A percentile compares a stretch with the other conserved stretches of the same genome.
Evolutionary conservation across 805 yeast species (phyloP).

Genomic region (Torulaspora indica): DNA sequence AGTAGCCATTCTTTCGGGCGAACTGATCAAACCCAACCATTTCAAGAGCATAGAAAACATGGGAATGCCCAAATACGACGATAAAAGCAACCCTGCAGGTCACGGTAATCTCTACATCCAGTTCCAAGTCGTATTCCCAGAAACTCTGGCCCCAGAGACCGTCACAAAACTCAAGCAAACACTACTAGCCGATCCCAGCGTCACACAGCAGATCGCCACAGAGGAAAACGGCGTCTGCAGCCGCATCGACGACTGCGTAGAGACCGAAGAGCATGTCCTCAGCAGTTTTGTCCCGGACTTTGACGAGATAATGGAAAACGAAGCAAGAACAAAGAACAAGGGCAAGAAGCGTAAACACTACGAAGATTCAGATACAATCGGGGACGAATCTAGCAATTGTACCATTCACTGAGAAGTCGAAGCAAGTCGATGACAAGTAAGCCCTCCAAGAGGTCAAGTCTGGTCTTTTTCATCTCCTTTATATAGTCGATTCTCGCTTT

Average conservation of each 20-base stretch:
- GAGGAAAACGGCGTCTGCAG: slow-evolving; percentile 12
- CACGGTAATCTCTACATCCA: slow-evolving; percentile 55
- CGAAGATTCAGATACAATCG: slow-evolving; percentile 6
- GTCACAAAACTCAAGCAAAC: slow-evolving; percentile 15
- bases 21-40: slow-evolving; percentile 46
- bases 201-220: slow-evolving; percentile 14
- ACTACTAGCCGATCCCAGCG: slow-evolving; percentile 19
- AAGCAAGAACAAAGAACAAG: not conserved
- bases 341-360: slow-evolving; percentile 7
- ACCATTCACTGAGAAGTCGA: slow-evolving; percentile 2
- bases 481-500: not conserved
- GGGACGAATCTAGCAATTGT: slow-evolving; percentile 7
- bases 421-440: too few relatives aligned
- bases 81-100: slow-evolving; percentile 23
- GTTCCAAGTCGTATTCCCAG: slow-evolving; percentile 57
- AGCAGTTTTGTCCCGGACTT: slow-evolving; percentile 18
- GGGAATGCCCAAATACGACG: slow-evolving; percentile 56
- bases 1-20: slow-evolving; percentile 46
- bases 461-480: not conserved
- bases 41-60: slow-evolving; percentile 39
- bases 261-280: slow-evolving; percentile 26
- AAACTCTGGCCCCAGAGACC: slow-evolving; percentile 20
- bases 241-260: slow-evolving; percentile 20
- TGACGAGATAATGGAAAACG: slow-evolving; percentile 7
- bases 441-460: too few relatives aligned